A percentile compares a stretch with the other conserved stretches of the same genome.
These are phyloP conservation scores for Sporothrix luriei DNA, from an alignment of 2,329 filamentous ascomycete species.

Conservation along the genomic window DNA sequence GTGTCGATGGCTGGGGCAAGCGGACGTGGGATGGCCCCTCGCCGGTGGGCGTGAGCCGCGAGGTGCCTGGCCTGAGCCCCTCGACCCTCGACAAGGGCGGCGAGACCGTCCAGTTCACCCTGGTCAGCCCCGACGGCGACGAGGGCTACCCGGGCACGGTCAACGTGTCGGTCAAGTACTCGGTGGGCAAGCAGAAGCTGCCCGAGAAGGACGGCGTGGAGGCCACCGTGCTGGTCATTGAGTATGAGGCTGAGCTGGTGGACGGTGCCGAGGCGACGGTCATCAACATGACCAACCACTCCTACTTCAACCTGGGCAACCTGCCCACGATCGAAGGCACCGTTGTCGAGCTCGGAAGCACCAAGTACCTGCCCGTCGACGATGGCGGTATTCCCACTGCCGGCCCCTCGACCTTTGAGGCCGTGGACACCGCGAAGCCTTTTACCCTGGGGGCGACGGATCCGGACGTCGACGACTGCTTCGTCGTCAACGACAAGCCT, in stretches of 20 bases:
- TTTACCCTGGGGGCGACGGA: conserved; percentile 72
- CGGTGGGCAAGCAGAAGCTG: conserved; percentile 66
- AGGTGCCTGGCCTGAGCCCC: conserved; percentile 53
- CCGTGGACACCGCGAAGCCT: conserved; percentile 63
- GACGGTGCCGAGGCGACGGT: conserved; percentile 83
- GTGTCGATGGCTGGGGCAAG: conserved; percentile 77
- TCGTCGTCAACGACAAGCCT: conserved; percentile 71
- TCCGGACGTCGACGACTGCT: conserved; percentile 88
- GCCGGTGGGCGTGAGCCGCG: conserved; percentile 53
- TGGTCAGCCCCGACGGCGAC: conserved; percentile 75
- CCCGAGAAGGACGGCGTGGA: conserved; percentile 56
- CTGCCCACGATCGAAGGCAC: conserved; percentile 58
- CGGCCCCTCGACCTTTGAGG: conserved; percentile 64
- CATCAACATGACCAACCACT: conserved; percentile 90
- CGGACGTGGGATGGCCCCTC: conserved; percentile 72
- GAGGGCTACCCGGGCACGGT: conserved; percentile 89
- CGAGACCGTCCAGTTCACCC: conserved; percentile 67
- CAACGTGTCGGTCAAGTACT: conserved; percentile 76
- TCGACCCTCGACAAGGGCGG: conserved; percentile 59
- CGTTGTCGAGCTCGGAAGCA: conserved; percentile 66
- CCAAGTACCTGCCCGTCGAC: conserved; percentile 73
- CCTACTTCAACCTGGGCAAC: conserved; percentile 66
- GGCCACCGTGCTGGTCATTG: conserved; percentile 74
- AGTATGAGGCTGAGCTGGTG: conserved; percentile 85
- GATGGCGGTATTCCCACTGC: conserved; percentile 71